These are phyloP conservation scores for Ophiosphaerella korrae DNA, from an alignment of 2,329 filamentous ascomycete genomes.

Conservation along the genomic window DNA sequence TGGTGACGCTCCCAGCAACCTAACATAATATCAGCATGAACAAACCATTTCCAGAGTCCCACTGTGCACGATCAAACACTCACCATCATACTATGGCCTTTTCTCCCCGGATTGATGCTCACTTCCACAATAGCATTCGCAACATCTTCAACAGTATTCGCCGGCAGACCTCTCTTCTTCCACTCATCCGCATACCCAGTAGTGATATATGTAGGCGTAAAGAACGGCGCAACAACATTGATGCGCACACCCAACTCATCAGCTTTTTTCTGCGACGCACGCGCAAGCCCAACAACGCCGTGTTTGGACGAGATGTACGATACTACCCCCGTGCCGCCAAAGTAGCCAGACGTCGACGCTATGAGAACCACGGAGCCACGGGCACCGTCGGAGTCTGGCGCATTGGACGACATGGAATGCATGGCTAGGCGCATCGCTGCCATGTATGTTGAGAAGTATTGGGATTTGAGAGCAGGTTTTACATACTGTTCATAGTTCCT, in stretches of 20 bases:
- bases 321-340: constrained; percentile 50
- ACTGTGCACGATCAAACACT: constrained; percentile 1
- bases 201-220: constrained; percentile 54
- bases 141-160: constrained; percentile 52
- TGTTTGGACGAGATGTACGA: constrained; percentile 54
- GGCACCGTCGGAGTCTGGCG: constrained; percentile 24
- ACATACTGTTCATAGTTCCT: constrained; percentile 52
- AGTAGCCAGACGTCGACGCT: constrained; percentile 52
- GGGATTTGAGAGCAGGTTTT: no score
- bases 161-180: constrained; percentile 46
- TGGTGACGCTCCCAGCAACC: constrained; percentile 35
- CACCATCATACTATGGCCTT: constrained; percentile 39
- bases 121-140: constrained; percentile 50
- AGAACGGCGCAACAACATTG: constrained; percentile 57
- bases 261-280: constrained; percentile 46
- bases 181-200: constrained; percentile 47
- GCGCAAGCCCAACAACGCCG: constrained; percentile 48
- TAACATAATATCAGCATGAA: constrained; percentile 2
- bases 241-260: constrained; percentile 45
- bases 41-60: neutral
- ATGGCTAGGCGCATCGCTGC: constrained; percentile 32
- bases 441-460: neutral
- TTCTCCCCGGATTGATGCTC: constrained; percentile 37
- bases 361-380: constrained; percentile 50
- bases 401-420: constrained; percentile 43